phyloP scores from a whole-genome alignment of 2,329 filamentous ascomycete genomes.

The Colletotrichum endophyticum region DNA sequence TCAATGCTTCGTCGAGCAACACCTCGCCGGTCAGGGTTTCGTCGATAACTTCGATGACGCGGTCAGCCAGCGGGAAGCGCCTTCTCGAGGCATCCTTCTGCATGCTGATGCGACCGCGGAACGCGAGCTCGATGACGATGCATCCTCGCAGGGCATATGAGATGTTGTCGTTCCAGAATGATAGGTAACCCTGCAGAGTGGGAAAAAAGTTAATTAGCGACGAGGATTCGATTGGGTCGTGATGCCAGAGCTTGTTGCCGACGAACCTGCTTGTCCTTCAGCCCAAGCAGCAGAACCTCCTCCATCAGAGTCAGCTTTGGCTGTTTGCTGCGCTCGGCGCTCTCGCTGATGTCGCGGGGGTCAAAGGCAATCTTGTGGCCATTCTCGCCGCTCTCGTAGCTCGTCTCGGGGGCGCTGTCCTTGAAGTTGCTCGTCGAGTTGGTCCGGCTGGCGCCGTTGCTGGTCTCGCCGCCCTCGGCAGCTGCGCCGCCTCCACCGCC shows the following conservation, averaged over 20 bases:
- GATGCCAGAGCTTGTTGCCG: neutral
- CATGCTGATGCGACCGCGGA: constrained; percentile 96
- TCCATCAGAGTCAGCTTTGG: constrained; percentile 99
- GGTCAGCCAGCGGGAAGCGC: constrained; percentile 90
- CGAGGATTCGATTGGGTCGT: neutral
- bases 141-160: constrained; percentile 97
- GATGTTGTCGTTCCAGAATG: constrained; percentile 99
- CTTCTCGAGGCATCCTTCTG: constrained; percentile 93
- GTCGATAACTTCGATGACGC: constrained; percentile 95
- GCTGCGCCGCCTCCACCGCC: constrained; percentile 67
- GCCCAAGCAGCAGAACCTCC: constrained; percentile 89
- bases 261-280: constrained; percentile 97
- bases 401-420: constrained; percentile 72
- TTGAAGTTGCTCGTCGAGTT: constrained; percentile 58
- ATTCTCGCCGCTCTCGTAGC: constrained; percentile 90
- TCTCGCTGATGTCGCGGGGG: constrained; percentile 96
- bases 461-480: constrained; percentile 62
- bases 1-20: constrained; percentile 93
- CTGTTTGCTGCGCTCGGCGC: constrained; percentile 93
- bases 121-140: constrained; percentile 97
- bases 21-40: constrained; percentile 97
- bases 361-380: constrained; percentile 99
- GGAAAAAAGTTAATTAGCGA: neutral
- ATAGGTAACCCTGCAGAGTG: constrained; percentile 81
- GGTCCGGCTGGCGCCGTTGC: constrained; percentile 60